Base-by-base conservation (phyloP, 805 yeast genomes). In the Spathaspora hagerdaliae region DNA sequence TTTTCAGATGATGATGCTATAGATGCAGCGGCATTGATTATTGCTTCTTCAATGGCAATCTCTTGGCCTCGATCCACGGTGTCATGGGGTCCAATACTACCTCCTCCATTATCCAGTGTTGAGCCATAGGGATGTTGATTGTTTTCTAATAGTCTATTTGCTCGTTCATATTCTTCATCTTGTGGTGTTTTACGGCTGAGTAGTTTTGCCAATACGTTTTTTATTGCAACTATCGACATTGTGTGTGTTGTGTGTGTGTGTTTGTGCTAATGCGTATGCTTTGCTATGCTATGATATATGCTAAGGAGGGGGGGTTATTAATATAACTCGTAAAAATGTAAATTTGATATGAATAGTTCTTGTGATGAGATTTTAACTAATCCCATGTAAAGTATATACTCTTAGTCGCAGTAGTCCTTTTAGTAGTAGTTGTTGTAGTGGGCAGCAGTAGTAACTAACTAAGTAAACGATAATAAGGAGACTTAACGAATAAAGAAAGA, bases 61-160 rank as follows among this genome's bases (percentile, higher is more conserved):
- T 58, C 58, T 47, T 63, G 70, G 5, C 61, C 68, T 41, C 76
- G 56, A 47, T 71, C 74, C 15, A 45, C 41, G n/a, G 44, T 45
- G 5, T 19, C 24, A 29, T 9, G 32, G 3, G 32, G 32, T 2
- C 5, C 32, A 29, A 9, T 6, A n/a, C 51, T 57, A 19, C 11
- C 31, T 29, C 29, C 34, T 8, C 8, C 11, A 2, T 24, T 24
- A 58, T 59, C 37, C 3, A 46, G 52, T 7, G 67, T 60, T 7
- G 74, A 49, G 3, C 75, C 75, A 51, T 70, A 71, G 11, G 71
- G 73, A 6, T 54, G 44, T 44, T 65, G 62, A 48, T 64, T 65
- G 46, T 60, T 54, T 15, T 64, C 58, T 34, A 71, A 60, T 42
- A 65, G 56, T 33, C 63, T 41, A 42, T 67, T 60, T 27, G 65